Percentiles rank a stretch among this genome's conserved stretches.
Evolutionary conservation across 2,329 filamentous ascomycete genomes (phyloP).

Genomic region (Zarea fungicola): DNA sequence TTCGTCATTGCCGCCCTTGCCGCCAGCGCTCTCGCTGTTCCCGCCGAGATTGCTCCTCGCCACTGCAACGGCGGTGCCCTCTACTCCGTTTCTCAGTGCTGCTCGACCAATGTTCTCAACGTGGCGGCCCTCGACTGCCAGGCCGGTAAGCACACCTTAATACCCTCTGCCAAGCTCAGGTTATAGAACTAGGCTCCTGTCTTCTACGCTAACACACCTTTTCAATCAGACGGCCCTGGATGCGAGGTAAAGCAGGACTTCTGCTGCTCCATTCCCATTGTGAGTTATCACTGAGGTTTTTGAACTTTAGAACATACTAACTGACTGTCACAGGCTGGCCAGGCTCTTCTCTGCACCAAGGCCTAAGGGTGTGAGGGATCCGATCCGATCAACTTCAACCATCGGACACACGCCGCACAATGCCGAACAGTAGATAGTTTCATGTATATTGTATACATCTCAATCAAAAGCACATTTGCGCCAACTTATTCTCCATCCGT

Average conservation of each 20-base stretch:
- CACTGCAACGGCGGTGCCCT: slow-evolving; percentile 3
- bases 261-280: slow-evolving; percentile 47
- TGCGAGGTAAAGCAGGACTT: slow-evolving; percentile 47
- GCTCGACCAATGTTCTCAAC: slow-evolving; percentile 42
- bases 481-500: background rate
- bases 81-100: slow-evolving; percentile 36
- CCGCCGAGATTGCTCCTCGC: background rate
- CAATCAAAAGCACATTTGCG: too few relatives aligned
- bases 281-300: background rate
- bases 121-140: slow-evolving; percentile 42
- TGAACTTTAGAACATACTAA: background rate
- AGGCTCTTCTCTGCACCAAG: slow-evolving; percentile 2
- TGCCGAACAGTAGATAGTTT: too few relatives aligned
- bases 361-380: too few relatives aligned
- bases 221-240: too few relatives aligned
- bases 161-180: background rate
- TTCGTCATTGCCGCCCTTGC: background rate
- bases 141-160: background rate
- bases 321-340: background rate
- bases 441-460: too few relatives aligned
- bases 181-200: too few relatives aligned
- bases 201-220: too few relatives aligned
- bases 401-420: too few relatives aligned
- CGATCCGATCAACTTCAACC: too few relatives aligned
- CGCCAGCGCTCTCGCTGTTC: background rate